Base-by-base conservation (phyloP, 2,329 filamentous ascomycete species). In the Xylaria sp. region DNA sequence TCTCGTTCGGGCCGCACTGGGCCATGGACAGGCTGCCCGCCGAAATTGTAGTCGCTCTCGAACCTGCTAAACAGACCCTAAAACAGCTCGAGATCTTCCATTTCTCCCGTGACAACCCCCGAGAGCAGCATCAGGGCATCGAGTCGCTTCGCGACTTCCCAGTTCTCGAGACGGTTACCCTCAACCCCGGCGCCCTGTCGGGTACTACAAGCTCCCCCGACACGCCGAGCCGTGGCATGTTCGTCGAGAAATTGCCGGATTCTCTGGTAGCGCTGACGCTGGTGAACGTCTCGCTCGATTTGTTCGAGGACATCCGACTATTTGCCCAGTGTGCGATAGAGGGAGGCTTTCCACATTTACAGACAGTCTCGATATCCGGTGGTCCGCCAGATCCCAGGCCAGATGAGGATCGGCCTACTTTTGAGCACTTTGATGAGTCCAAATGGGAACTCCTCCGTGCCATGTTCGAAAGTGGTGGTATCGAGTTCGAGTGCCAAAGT, bases 1-100 rank as follows among this genome's bases (percentile, higher is more conserved):
- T 67, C 59, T 65, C 62, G 2, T 67, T 65, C 37, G 63, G 59
- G 3, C 62, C 62, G 5, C 64, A 66, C 25, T 65, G 62, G 64
- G 62, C 63, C 44, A 65, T 67, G 59, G 65, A 67, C 47, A 19
- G 62, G 29, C 59, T 65, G 1, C 65, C 65, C 6, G 63, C 60
- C 38, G 63, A 67, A 58, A 66, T 65, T 8, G 60, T 67, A 35
- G 63, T 63, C 27, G 65, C 65, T 3, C 60, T 67, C 31, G 54
- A 61, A 15, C 65, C 63, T 15, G 63, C 58, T 2, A 54, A 44
- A 4, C 57, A 62, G 54, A 63, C 58, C 13, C 43, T 67, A 23
- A 19, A 25, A 17, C 60, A 54, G 13, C 65, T 67, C 19, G 65
- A 67, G 48, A 67, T 67, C 25, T 67, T 63, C 51, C 62, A 65